Base-by-base conservation (phyloP, 306 rosid species). In the Quercus rubra region DNA sequence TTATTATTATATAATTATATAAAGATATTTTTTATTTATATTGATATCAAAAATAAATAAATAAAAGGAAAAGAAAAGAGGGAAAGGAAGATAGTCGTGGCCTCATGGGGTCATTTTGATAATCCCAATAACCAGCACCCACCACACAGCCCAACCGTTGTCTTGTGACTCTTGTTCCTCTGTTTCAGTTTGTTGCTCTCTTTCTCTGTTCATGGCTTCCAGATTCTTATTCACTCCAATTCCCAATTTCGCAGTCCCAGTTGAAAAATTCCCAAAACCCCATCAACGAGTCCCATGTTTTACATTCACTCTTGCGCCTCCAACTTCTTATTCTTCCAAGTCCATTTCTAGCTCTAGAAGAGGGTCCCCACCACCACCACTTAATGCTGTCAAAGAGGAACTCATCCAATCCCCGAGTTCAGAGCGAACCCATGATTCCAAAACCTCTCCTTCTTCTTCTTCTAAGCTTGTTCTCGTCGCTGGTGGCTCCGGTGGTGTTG, bases 401-500 rank as follows among this genome's bases (percentile, higher is more conserved):
- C 38, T 70, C 14, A 10, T 80, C 56, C 83, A 85, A 28, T 80
- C 85, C 33, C 85, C 80, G 14, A 82, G 21, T 85, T 88, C 88
- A 33, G 91, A 85, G 21, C 79, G 77, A 25, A 75, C 73, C 63
- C 66, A 57, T 5, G 80, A 73, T 73, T 66, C 61, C 20, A 72
- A 82, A 72, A 43, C 56, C 57, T 59, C 73, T 11, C 76, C 86
- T 15, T 71, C 85, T 54, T 73, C 91, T 5, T 91, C 97, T 57
- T 83, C 97, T 31, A 94, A 92, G 84, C 72, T 92, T 25, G 97
- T 92, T 14, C 98, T 94, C 59, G 93, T 94, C 73, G 83, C 90
- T 69, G 98, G 98, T 56, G 98, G 90, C 67, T 77, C 97, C 1
- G 98, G 98, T 2, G 98, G 98, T 28, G 97, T 92, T 78, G 98